Evolutionary conservation across 148 eudicot genomes (phyloP), one percentile per base, ranked within the genome.

Genomic region (Vaccinium vitisidaea): DNA sequence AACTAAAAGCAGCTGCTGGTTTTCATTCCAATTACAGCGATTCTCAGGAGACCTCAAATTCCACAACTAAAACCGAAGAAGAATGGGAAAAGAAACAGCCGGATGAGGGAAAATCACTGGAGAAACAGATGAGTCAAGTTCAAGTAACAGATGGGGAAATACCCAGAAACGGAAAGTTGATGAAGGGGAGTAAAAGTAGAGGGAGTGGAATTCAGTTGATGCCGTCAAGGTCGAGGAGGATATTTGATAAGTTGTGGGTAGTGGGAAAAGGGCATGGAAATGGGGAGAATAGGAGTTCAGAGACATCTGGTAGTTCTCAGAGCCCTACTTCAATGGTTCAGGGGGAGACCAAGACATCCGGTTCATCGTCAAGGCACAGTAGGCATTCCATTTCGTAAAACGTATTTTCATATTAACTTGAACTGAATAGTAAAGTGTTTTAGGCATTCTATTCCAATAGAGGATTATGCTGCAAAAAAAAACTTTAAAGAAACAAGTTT

Each of bases 201-300:
- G 89, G 89, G 48, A 89, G 93, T 78, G 94, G 87, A 16, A 84
- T 91, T 4, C 95, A 93, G 89, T 80, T 95, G 88, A 85, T 94
- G 67, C 98, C 94, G 43, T 95, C 98, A 55, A 92, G 96, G 30
- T 95, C 98, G 3, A 88, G 93, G 91, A 93, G 95, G 71, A 95
- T 95, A 27, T 92, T 95, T 11, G 98, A 93, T 30, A 94, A 88
- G 92, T 46, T 94, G 81, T 94, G 95, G 98, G 90, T 84, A 27
- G 82, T 90, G n/a, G 90, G 95, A 39, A 94, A 90, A 86, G 94
- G 93, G 63, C 82, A 86, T 46, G 87, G 84, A 18, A 36, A 84
- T 18, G 89, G 89, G 6, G 95, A 94, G 89, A 92, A 91, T 83
- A 92, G 87, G 92, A 95, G 97, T 85, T 92, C 98, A 2, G 98